Evolutionary conservation across 1,139 yeast species (phyloP).

Genomic region (Pichia sp.): DNA sequence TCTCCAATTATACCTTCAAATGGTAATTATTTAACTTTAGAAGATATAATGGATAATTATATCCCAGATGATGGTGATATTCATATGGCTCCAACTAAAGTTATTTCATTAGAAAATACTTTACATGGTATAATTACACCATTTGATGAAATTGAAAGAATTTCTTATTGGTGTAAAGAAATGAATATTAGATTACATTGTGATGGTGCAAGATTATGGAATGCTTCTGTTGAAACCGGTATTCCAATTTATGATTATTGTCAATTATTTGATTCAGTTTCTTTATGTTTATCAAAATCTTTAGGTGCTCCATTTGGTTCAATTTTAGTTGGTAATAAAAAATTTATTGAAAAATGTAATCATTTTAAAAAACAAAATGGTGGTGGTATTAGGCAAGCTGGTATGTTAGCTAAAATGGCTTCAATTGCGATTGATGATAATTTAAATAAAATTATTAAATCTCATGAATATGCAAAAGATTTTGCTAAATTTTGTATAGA

Average conservation of each 20-base stretch:
- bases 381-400: constrained; percentile 91
- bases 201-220: constrained; percentile 97
- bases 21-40: constrained; percentile 71
- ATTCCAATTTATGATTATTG: constrained; percentile 68
- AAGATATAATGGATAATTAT: constrained; percentile 60
- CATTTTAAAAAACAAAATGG: constrained; percentile 93
- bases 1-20: constrained; percentile 73
- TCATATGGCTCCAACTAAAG: constrained; percentile 84
- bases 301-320: constrained; percentile 96
- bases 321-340: constrained; percentile 63
- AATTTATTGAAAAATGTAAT: constrained; percentile 64
- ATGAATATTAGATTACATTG: constrained; percentile 67
- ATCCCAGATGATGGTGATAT: constrained; percentile 78
- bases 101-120: constrained; percentile 83
- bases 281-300: constrained; percentile 84
- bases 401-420: constrained; percentile 81
- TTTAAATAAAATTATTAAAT: constrained; percentile 46
- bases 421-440: constrained; percentile 69
- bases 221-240: constrained; percentile 75
- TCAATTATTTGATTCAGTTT: constrained; percentile 76
- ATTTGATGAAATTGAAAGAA: constrained; percentile 67
- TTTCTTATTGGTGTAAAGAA: constrained; percentile 63
- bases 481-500: constrained; percentile 57
- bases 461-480: constrained; percentile 65
- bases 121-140: constrained; percentile 81